These are phyloP conservation scores for Sporodiniella umbellata DNA, from an alignment of 371 early-diverging fungal genomes.

Conservation along the genomic window DNA sequence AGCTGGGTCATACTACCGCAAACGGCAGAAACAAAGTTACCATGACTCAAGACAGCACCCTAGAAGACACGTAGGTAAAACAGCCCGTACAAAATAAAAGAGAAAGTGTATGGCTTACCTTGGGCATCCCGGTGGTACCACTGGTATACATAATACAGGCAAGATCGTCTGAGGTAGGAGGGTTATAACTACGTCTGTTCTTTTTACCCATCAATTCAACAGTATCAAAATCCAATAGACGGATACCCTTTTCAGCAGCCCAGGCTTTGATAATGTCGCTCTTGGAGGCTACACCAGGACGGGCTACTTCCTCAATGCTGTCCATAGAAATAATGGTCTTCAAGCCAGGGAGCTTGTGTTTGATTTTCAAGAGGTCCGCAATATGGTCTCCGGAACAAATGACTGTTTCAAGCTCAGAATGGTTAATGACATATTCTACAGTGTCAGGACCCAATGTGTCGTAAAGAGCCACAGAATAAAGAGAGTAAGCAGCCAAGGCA, in stretches of 20 bases:
- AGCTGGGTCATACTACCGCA: conserved; percentile 23
- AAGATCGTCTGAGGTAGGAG: conserved; percentile 56
- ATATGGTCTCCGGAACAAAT: conserved; percentile 72
- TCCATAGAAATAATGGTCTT: conserved; percentile 83
- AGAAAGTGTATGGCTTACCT: conserved; percentile 17
- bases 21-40: conserved; percentile 45
- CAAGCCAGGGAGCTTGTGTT: conserved; percentile 53
- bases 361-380: conserved; percentile 54
- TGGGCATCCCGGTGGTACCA: conserved; percentile 83
- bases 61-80: conserved; percentile 6
- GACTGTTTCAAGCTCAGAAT: conserved; percentile 72
- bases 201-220: conserved; percentile 60
- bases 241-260: conserved; percentile 51
- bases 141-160: conserved; percentile 96
- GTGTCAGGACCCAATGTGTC: conserved; percentile 92
- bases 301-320: conserved; percentile 35
- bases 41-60: conserved; percentile 54
- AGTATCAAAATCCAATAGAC: conserved; percentile 55
- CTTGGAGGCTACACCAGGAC: conserved; percentile 34
- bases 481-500: conserved; percentile 51
- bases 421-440: conserved; percentile 64
- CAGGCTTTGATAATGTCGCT: conserved; percentile 47
- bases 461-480: conserved; percentile 89
- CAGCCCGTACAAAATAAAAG: conserved; percentile 5
- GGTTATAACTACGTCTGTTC: conserved; percentile 36